Conservation (phyloP, 1,284 basidiomycete species). For the Cryptococcus depauperatus region DNA sequence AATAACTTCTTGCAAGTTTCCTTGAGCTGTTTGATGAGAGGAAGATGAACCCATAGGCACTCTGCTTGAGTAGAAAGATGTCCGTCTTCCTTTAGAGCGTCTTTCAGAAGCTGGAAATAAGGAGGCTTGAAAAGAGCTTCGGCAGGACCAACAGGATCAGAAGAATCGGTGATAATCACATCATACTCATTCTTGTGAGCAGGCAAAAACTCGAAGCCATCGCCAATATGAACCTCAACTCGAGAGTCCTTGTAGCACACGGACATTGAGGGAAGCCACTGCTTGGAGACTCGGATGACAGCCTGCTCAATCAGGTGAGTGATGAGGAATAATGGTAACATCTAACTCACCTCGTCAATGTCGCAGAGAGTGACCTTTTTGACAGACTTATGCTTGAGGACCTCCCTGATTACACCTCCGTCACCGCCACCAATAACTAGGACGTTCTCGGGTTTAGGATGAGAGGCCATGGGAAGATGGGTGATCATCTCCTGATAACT, state of each 20-base stretch:
- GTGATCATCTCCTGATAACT: constrained; percentile 99
- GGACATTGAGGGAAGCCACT: constrained; percentile 92
- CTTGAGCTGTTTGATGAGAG: constrained; percentile 73
- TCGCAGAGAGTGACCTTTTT: constrained; percentile 92
- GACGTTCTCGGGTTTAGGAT: constrained; percentile 93
- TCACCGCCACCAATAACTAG: constrained; percentile 96
- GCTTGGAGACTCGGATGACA: constrained; percentile 89
- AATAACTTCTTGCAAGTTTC: constrained; percentile 70
- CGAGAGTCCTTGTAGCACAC: constrained; percentile 71
- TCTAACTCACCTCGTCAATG: constrained; percentile 74
- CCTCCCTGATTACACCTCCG: constrained; percentile 93
- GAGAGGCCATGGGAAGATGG: constrained; percentile 86
- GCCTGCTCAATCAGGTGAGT: constrained; percentile 51
- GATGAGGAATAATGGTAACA: background rate
- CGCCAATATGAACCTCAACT: constrained; percentile 84
- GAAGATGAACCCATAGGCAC: constrained; percentile 90
- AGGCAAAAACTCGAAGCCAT: constrained; percentile 94
- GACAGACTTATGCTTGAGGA: constrained; percentile 87
- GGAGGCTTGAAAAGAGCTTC: constrained; percentile 92
- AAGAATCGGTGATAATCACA: constrained; percentile 97
- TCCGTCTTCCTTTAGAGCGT: constrained; percentile 81
- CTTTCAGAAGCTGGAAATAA: constrained; percentile 90
- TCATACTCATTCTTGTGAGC: constrained; percentile 88
- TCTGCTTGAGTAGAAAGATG: constrained; percentile 96
- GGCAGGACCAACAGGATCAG: constrained; percentile 95